Conservation (phyloP, 495 filamentous ascomycete species). For the Penicillium malachiteum region DNA sequence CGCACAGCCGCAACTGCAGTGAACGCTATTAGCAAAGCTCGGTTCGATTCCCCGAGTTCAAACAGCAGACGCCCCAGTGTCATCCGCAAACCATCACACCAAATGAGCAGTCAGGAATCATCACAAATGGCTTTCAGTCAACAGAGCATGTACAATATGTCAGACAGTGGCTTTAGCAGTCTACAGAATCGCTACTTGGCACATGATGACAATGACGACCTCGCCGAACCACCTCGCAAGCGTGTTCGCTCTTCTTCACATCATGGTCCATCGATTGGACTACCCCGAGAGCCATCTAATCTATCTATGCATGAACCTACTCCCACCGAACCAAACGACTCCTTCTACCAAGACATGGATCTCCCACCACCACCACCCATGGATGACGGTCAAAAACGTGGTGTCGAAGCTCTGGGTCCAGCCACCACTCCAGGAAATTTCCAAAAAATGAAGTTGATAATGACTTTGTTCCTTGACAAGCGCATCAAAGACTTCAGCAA, state of each 20-base stretch:
- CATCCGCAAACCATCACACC: conserved; percentile 58
- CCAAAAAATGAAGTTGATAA: conserved; percentile 73
- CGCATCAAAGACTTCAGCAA: conserved; percentile 60
- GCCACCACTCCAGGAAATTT: conserved; percentile 65
- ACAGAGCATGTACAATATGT: conserved; percentile 65
- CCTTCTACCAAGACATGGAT: conserved; percentile 67
- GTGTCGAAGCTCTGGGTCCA: conserved; percentile 67
- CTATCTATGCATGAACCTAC: conserved; percentile 54
- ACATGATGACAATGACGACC: conserved; percentile 55
- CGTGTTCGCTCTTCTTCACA: conserved; percentile 59
- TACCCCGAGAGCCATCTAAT: conserved; percentile 38
- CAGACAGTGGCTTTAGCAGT: conserved; percentile 64
- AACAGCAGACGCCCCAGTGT: conserved; percentile 50
- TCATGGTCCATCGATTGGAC: conserved; percentile 41
- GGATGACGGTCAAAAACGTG: conserved; percentile 53
- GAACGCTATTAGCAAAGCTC: conserved; percentile 91
- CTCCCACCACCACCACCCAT: conserved; percentile 47
- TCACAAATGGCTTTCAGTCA: conserved; percentile 56
- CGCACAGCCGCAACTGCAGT: conserved; percentile 88
- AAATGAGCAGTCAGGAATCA: conserved; percentile 61
- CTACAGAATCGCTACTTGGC: conserved; percentile 42
- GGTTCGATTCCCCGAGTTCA: conserved; percentile 76
- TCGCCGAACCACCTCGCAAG: conserved; percentile 81
- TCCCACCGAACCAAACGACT: conserved; percentile 84
- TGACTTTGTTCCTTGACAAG: conserved; percentile 83